phyloP scores from a whole-genome alignment of 441 rosid species.

The Hypseocharis bilobata region DNA sequence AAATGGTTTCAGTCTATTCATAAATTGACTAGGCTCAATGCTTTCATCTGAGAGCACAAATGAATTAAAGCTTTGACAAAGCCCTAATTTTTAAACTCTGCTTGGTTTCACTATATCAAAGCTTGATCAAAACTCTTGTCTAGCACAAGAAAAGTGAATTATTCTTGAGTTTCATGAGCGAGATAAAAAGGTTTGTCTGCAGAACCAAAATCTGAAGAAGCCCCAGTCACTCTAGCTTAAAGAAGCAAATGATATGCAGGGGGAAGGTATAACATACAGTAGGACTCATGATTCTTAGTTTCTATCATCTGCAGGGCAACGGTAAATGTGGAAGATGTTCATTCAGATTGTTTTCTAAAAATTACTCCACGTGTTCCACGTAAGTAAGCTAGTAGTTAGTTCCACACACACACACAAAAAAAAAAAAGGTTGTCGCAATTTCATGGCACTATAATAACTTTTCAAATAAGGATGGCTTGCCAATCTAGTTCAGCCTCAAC shows the following conservation, averaged over 20 bases:
- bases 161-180: background rate
- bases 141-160: background rate
- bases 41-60: background rate
- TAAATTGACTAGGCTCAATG: background rate
- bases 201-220: too few species aligned
- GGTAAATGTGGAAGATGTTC: background rate
- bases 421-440: too few species aligned
- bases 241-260: background rate
- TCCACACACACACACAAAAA: too few species aligned
- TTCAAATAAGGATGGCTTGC: too few species aligned
- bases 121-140: background rate
- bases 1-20: background rate
- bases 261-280: too few species aligned
- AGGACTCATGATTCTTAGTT: background rate
- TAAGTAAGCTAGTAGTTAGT: too few species aligned
- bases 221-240: background rate
- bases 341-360: background rate
- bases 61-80: slow-evolving; percentile 3
- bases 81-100: background rate
- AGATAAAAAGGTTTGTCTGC: too few species aligned
- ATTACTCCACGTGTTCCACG: too few species aligned
- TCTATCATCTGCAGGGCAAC: background rate
- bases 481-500: background rate
- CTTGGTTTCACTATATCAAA: background rate
- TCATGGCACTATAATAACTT: too few species aligned